These are phyloP conservation scores for Geotrichum macrosporum DNA, from an alignment of 1,139 yeast species.

Conservation along the genomic window DNA sequence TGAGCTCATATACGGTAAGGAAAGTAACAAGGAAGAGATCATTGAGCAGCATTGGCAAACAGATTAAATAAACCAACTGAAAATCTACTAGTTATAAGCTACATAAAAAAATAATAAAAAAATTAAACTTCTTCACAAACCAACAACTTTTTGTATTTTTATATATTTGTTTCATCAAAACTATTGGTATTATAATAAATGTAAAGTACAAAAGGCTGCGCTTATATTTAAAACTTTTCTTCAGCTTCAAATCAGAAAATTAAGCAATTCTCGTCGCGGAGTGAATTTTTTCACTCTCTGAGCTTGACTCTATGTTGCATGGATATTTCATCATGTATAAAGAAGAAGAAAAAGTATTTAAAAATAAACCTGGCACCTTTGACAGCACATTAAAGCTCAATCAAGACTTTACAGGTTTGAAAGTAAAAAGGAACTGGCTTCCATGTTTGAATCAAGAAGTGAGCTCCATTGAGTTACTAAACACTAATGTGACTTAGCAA, in stretches of 20 bases:
- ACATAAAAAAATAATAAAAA: too few relatives aligned
- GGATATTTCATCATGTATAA: conserved; percentile 19
- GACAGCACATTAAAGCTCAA: conserved; percentile 15
- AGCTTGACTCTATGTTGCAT: conserved; percentile 23
- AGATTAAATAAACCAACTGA: too few relatives aligned
- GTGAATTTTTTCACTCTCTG: conserved; percentile 16
- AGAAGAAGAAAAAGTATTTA: not conserved
- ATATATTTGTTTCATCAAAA: too few relatives aligned
- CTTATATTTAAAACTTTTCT: not conserved
- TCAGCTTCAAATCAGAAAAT: conserved; percentile 16
- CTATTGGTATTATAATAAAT: too few relatives aligned
- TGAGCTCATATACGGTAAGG: conserved; percentile 53
- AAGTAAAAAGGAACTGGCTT: conserved; percentile 10
- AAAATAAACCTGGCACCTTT: conserved; percentile 14
- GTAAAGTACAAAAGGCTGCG: too few relatives aligned
- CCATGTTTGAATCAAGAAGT: conserved; percentile 18
- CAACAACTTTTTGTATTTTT: too few relatives aligned
- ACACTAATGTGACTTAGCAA: conserved; percentile 12
- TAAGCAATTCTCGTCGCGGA: conserved; percentile 20
- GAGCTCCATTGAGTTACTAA: conserved; percentile 23
- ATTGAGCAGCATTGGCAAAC: conserved; percentile 22
- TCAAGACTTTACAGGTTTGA: conserved; percentile 12
- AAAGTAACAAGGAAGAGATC: conserved; percentile 30
- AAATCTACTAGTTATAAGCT: too few relatives aligned
- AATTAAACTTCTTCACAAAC: too few relatives aligned